Evolutionary conservation across 208 protist genomes (phyloP).

Genomic region (Leishmania tarentolae): DNA sequence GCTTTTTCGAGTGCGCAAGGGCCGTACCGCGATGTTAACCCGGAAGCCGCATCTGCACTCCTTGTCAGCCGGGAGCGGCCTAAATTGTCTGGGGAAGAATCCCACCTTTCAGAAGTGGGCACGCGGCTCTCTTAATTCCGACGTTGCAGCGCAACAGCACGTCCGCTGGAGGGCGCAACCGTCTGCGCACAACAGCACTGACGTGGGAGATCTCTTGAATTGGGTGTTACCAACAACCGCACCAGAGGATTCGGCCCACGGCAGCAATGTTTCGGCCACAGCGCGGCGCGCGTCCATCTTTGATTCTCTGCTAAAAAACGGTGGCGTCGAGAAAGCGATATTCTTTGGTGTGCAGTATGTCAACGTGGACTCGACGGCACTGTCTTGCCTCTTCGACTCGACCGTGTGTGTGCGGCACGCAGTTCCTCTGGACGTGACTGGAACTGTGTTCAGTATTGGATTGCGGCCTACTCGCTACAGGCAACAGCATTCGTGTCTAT

Average conservation of each 20-base stretch:
- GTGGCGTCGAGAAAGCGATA: neutral
- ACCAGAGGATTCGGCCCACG: neutral
- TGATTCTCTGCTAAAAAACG: neutral
- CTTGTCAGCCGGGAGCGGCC: neutral
- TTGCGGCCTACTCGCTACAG: conserved; percentile 11
- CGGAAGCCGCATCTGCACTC: neutral
- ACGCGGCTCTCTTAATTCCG: neutral
- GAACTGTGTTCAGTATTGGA: conserved; percentile 16
- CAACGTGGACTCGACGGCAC: conserved; percentile 32
- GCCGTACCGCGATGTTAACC: neutral
- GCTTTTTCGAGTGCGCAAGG: neutral
- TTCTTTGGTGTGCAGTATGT: conserved; percentile 43
- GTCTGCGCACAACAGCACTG: neutral
- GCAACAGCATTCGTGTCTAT: conserved; percentile 10
- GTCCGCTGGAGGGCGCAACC: neutral
- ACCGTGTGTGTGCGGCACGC: conserved; percentile 28
- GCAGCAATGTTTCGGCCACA: neutral
- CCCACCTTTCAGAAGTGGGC: neutral
- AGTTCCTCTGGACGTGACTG: conserved; percentile 49
- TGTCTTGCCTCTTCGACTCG: conserved; percentile 54
- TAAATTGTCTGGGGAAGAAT: neutral
- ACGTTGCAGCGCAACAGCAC: neutral
- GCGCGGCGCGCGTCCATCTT: neutral
- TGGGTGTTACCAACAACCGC: neutral
- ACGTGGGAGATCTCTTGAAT: neutral